Base-by-base conservation (phyloP, 257 asterid genomes). In the Fraxinus excelsior region DNA sequence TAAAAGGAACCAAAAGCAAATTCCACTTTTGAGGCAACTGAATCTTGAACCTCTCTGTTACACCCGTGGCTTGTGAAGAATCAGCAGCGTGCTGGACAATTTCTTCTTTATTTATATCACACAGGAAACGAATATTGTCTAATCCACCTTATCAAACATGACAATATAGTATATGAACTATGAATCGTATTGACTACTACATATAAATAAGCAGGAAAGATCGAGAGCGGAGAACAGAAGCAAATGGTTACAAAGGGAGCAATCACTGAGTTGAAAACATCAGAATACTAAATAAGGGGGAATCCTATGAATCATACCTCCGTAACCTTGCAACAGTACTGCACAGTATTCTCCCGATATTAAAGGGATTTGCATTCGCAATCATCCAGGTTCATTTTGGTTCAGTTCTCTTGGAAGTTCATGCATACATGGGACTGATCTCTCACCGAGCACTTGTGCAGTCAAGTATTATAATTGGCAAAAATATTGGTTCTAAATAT, bases 341-440 rank as follows among this genome's bases (percentile, higher is more conserved):
- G 96, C 86, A 94, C 97, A 92, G 90, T 86, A 87, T 90, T 84
- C 87, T 85, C 88, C 83, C 76, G 76, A 73, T 80, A 79, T 78
- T 51, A 49, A 81, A 35, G 91, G 84, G 81, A 29, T 71, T 31
- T 71, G 80, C 64, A 0, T 68, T 78, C 34, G 80, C 42, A 65
- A 60, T 44, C 70, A 26, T 60, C 85, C 75, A 70, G 75, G 3
- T 79, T 75, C 29, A 32, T 25, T 80, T 73, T 46, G 53, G 73
- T 69, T n/a, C 68, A 68, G 62, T 60, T 80, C 76, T 67, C 68
- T 21, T 44, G 35, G 46, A 13, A 67, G 67, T 51, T 51, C 31
- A 26, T 8, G 62, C 29, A 21, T 16, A 46, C 58, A 46, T 16
- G 7, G 49, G 64, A 31, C 76, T 42, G 71, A 68, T 70, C 26